These are phyloP conservation scores for Limnanthes douglasii DNA, from an alignment of 345 rosid genomes.

Conservation along the genomic window DNA sequence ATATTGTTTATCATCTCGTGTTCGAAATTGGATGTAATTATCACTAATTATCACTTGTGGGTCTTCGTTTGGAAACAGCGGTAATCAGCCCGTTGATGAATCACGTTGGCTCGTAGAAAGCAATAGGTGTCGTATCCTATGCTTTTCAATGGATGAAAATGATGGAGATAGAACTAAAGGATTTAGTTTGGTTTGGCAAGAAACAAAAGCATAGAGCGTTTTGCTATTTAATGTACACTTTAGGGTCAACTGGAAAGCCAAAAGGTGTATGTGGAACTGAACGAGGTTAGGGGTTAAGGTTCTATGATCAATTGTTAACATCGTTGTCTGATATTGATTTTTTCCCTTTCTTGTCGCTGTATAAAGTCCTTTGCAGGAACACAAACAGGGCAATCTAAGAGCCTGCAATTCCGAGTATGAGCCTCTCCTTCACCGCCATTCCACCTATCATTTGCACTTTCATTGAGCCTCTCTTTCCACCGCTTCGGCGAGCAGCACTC, in stretches of 20 bases:
- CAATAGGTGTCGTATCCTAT: constrained; percentile 22
- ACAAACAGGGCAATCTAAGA: too few species aligned
- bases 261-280: constrained; percentile 94
- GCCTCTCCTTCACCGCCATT: too few species aligned
- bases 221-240: constrained; percentile 83
- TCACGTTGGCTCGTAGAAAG: constrained; percentile 36
- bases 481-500: too few species aligned
- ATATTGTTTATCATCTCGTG: constrained; percentile 33
- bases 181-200: constrained; percentile 40
- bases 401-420: too few species aligned
- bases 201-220: constrained; percentile 27
- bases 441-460: too few species aligned
- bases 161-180: constrained; percentile 5
- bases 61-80: constrained; percentile 24
- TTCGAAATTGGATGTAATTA: constrained; percentile 31
- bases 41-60: constrained; percentile 40
- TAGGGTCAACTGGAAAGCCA: constrained; percentile 86
- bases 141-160: constrained; percentile 34
- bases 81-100: constrained; percentile 13
- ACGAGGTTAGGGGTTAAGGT: constrained; percentile 58
- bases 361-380: too few species aligned
- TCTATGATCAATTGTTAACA: too few species aligned
- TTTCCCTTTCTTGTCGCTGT: too few species aligned
- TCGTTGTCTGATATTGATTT: too few species aligned
- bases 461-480: too few species aligned